phyloP scores from a whole-genome alignment of 331 rosid species.

The Malus hybrid region DNA sequence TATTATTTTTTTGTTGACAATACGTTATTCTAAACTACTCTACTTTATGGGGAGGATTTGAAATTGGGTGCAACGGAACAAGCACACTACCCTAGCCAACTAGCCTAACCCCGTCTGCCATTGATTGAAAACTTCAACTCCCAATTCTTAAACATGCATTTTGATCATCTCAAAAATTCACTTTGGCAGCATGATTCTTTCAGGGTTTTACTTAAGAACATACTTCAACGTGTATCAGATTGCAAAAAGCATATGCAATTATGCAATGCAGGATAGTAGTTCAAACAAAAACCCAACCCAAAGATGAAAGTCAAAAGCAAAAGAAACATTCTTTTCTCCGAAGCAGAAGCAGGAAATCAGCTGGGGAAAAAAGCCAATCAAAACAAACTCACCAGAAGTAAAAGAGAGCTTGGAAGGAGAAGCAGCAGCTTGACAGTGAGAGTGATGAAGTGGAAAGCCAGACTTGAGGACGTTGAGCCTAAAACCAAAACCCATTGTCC shows the following conservation, averaged over 20 bases:
- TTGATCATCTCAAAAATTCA: neutral
- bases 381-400: conserved; percentile 43
- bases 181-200: neutral
- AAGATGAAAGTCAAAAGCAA: neutral
- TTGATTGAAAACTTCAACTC: neutral
- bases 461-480: conserved; percentile 48
- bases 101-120: no score
- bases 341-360: neutral
- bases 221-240: neutral
- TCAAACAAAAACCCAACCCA: no score
- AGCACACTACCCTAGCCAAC: no score
- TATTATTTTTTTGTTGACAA: no score
- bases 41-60: no score
- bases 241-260: neutral
- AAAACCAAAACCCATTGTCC: conserved; percentile 58
- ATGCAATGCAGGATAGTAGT: no score
- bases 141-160: neutral
- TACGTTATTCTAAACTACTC: no score
- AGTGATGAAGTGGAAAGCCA: conserved; percentile 36
- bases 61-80: no score
- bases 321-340: neutral
- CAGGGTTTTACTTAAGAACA: neutral
- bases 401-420: conserved; percentile 43
- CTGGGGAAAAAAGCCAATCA: neutral
- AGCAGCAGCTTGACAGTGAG: conserved; percentile 29